Base-by-base conservation (phyloP, 2,329 filamentous ascomycete genomes). In the Penicillium sp. region DNA sequence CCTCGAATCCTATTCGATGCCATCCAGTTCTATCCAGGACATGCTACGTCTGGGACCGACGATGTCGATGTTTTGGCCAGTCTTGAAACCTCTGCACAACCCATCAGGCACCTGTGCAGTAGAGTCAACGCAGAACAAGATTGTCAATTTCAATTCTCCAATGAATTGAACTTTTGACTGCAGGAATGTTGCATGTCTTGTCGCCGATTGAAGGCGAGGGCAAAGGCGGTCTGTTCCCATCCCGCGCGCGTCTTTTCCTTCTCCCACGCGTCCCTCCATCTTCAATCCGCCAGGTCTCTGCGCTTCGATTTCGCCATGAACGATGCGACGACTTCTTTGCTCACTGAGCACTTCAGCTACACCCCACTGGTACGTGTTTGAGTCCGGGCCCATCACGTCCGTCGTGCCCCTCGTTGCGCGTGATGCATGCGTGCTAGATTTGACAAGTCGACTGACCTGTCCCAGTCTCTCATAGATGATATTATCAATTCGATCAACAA, bases 401-500 rank as follows among this genome's bases (percentile, higher is more conserved):
- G 16, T 9, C 13, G 36, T 42, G 23, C 42, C 31, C 31, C 23
- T 49, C 33, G 21, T 26, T 24, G 43, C 49, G 18, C 21, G 16
- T 26, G 38, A 33, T 18, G 42, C 24, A 45, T 26, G 16, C 45
- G 42, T 16, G 48, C 15, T 9, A 29, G 28, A 29, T 4, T 58
- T 54, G 45, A 45, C 44, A 53, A 54, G 36, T 51, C 50, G 31
- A 51, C 64, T 66, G 42, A 59, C 53, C 29, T 49, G 18, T 43
- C 39, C 24, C 65, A 96, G 92, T 89, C 89, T 56, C 84, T 99
- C 39, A 88, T 99, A 67, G 94, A 99, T 83, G 93, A 97, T 75
- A 92, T 97, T 64, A 96, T 97, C 77, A 96, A 97, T 79, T 89
- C 88, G 50, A 85, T 96, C 72, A 99, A 97, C 77, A 89, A 93